Evolutionary conservation across 371 early-diverging fungal genomes (phyloP), one percentile per base, ranked within the genome.

Genomic region (Blastocladiella emersonii): DNA sequence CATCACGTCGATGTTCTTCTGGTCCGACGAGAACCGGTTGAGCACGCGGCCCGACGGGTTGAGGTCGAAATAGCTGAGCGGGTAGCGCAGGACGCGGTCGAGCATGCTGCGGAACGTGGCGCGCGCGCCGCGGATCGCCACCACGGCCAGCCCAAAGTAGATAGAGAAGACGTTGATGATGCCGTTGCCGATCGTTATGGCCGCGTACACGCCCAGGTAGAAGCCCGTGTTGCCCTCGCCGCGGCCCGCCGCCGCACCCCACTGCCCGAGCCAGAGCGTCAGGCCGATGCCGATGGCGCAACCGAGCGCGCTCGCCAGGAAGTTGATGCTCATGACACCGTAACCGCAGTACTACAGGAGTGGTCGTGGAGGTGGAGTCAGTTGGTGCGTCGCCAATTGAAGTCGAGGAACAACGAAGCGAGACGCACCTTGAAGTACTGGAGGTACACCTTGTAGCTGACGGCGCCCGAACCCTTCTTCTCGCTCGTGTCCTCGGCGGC

Each of bases 21-120:
- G 12, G 23, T 44, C 45, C 10, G 8, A 3, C 10, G 19, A 10
- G 45, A 44, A 44, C 15, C 94, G 78, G 69, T 88, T 91, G 74
- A 94, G 74, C 63, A 95, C 88, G 30, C 92, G 84, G 39, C 90
- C 92, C 23, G 88, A 67, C 5, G 93, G 88, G 0, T 90, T 93
- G 44, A 76, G 80, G 61, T 94, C 93, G 70, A 93, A 92, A 55
- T 53, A 75, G 72, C 21, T 70, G 44, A 41, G 62, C 35, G 43
- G 61, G 39, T 56, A 65, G 61, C 74, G 72, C 3, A 79, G 60
- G 41, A 81, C 70, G 43, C 72, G 66, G 34, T 65, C 57, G 35
- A 85, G 69, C 85, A 85, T 82, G n/a, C 78, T 71, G 7, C 76
- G 62, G n/a, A 87, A 86, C 48, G 81, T 71, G 10, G 76, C 72